Percentiles rank a stretch among this genome's conserved stretches.
phyloP scores from a whole-genome alignment of 2,329 filamentous ascomycete genomes.

The Penicillium sp. region DNA sequence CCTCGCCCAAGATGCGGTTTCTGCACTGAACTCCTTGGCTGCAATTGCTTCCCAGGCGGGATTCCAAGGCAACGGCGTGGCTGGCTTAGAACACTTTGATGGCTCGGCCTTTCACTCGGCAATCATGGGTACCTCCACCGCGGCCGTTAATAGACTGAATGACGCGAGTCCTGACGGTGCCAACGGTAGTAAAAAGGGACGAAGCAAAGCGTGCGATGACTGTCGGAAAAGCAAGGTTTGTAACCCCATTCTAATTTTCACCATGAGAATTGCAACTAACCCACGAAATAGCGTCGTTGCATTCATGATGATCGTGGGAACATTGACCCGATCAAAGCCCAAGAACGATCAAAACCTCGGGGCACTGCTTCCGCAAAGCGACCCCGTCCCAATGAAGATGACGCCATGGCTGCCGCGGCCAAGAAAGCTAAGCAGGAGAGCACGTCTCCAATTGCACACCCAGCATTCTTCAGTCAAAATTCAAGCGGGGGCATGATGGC shows the following conservation, averaged over 20 bases:
- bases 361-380: slow-evolving; percentile 58
- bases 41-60: slow-evolving; percentile 39
- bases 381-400: slow-evolving; percentile 48
- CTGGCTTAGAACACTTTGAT: slow-evolving; percentile 32
- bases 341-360: slow-evolving; percentile 61
- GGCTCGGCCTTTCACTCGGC: slow-evolving; percentile 25
- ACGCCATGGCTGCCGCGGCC: slow-evolving; percentile 17
- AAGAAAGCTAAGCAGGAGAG: slow-evolving; percentile 40
- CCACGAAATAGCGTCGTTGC: slow-evolving; percentile 57
- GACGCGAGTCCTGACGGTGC: slow-evolving; percentile 36
- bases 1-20: slow-evolving; percentile 39
- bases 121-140: slow-evolving; percentile 29
- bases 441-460: slow-evolving; percentile 27
- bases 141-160: slow-evolving; percentile 25
- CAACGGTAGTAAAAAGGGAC: slow-evolving; percentile 54
- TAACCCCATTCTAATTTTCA: slow-evolving; percentile 8
- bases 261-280: slow-evolving; percentile 19
- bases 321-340: slow-evolving; percentile 64
- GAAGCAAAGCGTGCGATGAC: slow-evolving; percentile 65
- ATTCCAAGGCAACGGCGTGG: slow-evolving; percentile 26
- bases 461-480: slow-evolving; percentile 19
- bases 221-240: slow-evolving; percentile 68
- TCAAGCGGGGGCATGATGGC: slow-evolving; percentile 16
- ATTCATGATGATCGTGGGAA: slow-evolving; percentile 66
- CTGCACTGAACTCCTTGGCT: slow-evolving; percentile 40